Percentiles rank a stretch among this genome's conserved stretches.
phyloP scores from a whole-genome alignment of 352 stramenopile genomes.

The Phytopythium mirpurense region DNA sequence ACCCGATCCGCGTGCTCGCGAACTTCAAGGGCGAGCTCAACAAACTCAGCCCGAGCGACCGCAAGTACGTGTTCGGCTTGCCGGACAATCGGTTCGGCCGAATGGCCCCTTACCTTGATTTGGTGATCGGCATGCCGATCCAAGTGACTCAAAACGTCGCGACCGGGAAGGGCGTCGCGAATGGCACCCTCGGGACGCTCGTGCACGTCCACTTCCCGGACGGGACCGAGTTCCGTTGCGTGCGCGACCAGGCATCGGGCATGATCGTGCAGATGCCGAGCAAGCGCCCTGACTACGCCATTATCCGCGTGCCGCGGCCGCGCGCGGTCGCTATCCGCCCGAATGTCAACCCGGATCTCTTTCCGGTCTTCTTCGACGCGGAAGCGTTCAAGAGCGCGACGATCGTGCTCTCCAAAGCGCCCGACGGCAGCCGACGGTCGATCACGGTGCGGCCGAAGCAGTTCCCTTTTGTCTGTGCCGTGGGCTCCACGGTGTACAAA shows the following conservation, averaged over 20 bases:
- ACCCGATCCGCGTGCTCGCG: neutral
- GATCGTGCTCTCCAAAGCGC: neutral
- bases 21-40: neutral
- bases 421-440: neutral
- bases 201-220: neutral
- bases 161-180: slow-evolving; percentile 6
- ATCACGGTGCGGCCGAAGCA: slow-evolving; percentile 7
- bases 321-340: neutral
- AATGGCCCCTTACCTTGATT: slow-evolving; percentile 12
- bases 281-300: neutral
- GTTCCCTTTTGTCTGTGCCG: slow-evolving; percentile 10
- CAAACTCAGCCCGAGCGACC: neutral
- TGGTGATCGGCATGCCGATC: slow-evolving; percentile 13
- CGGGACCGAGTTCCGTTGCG: neutral
- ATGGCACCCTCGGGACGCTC: neutral
- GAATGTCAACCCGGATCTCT: neutral
- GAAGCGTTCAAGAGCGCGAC: neutral
- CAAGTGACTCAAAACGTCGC: slow-evolving; percentile 12
- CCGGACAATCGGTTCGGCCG: slow-evolving; percentile 9
- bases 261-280: neutral
- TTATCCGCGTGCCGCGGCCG: neutral
- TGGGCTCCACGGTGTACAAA: slow-evolving; percentile 13
- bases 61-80: neutral
- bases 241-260: neutral
- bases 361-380: neutral